Evolutionary conservation across 257 asterid genomes (phyloP).

Genomic region (Craterostigma plantagineum): DNA sequence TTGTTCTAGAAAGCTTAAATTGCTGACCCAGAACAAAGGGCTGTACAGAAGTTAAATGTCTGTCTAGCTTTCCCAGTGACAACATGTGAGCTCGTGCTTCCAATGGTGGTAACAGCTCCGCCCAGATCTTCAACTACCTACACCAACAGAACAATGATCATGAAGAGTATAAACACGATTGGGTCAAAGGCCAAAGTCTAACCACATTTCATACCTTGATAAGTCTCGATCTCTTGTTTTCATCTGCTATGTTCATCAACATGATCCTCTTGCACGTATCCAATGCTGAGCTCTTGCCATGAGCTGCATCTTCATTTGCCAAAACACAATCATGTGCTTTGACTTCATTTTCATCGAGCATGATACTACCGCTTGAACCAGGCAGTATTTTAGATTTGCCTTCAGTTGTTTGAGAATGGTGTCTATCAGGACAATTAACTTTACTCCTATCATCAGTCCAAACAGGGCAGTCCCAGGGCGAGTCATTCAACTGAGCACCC

Average conservation of each 20-base stretch:
- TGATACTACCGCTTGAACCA: conserved; percentile 14
- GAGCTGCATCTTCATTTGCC: conserved; percentile 14
- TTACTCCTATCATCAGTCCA: conserved; percentile 19
- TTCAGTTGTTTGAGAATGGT: conserved; percentile 12
- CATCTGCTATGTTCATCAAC: conserved; percentile 91
- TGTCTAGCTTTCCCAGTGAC: conserved; percentile 68
- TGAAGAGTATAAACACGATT: not conserved
- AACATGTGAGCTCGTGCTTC: conserved; percentile 60
- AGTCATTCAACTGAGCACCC: conserved; percentile 38
- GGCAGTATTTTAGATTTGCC: conserved; percentile 7
- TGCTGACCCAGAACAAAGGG: conserved; percentile 96
- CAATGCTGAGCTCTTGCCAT: conserved; percentile 9
- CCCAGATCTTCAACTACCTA: conserved; percentile 73
- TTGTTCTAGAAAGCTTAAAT: conserved; percentile 4
- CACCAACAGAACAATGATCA: conserved; percentile 11
- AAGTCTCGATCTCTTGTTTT: conserved; percentile 43
- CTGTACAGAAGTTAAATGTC: conserved; percentile 72
- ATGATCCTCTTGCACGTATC: conserved; percentile 26
- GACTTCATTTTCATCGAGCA: conserved; percentile 18
- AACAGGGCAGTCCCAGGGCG: conserved; percentile 20
- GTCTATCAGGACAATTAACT: conserved; percentile 12
- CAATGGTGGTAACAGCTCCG: conserved; percentile 69
- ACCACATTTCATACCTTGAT: conserved; percentile 32
- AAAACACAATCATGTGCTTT: conserved; percentile 15
- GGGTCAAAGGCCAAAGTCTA: not conserved